A percentile compares a stretch with the other conserved stretches of the same genome.
Conservation (phyloP, 306 rosid genomes). For the Cicer yamashitae region DNA sequence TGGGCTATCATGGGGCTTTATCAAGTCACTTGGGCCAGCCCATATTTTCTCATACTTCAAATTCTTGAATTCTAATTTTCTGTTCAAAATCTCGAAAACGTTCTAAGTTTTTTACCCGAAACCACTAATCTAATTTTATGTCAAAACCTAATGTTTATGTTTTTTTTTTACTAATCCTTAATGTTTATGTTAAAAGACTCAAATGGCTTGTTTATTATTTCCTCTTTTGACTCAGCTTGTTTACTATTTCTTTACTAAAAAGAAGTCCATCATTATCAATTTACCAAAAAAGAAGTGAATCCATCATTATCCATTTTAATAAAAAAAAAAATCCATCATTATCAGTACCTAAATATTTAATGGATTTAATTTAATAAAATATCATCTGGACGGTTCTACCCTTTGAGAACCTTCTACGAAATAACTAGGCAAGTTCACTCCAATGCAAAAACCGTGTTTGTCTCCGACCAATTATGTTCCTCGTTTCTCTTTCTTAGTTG, state of each 20-base stretch:
- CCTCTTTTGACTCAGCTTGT: too few relatives aligned
- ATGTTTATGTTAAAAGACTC: too few relatives aligned
- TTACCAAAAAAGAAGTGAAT: too few relatives aligned
- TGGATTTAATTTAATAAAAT: too few relatives aligned
- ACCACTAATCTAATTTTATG: background rate
- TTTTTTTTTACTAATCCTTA: too few relatives aligned
- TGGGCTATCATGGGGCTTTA: too few relatives aligned
- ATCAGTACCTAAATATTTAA: background rate
- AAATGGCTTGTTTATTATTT: too few relatives aligned
- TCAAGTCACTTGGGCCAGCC: too few relatives aligned
- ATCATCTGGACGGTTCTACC: slow-evolving; percentile 39
- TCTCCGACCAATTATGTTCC: slow-evolving; percentile 31
- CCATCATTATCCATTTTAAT: too few relatives aligned
- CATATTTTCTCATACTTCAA: background rate
- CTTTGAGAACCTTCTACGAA: slow-evolving; percentile 53
- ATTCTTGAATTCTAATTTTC: background rate
- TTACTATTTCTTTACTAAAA: too few relatives aligned
- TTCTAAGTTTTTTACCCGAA: background rate
- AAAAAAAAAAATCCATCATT: background rate
- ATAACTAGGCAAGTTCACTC: slow-evolving; percentile 26
- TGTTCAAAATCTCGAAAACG: background rate
- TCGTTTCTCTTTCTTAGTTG: slow-evolving; percentile 58
- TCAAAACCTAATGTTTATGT: too few relatives aligned
- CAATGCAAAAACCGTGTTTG: slow-evolving; percentile 11
- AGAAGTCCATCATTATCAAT: too few relatives aligned